Base-by-base conservation (phyloP, 768 basidiomycete genomes). In the Collybia mongolica region DNA sequence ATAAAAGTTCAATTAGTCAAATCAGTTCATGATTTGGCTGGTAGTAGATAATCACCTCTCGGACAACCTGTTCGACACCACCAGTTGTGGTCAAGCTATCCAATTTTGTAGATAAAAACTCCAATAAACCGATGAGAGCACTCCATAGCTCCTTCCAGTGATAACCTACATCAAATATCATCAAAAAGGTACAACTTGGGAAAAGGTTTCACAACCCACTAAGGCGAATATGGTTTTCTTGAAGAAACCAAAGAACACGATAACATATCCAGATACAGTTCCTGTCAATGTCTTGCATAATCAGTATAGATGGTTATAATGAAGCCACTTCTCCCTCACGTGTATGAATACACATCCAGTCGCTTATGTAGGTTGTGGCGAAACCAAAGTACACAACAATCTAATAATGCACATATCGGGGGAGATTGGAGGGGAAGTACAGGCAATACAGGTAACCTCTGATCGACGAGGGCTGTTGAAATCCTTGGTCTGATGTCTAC, bases 341-440 rank as follows among this genome's bases (percentile, higher is more conserved):
- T 65, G 56, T 85, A 86, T 5, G 77, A 76, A 23, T 72, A 67
- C 0, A 79, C 75, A 50, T 86, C 82, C 4, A 88, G 65, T 23
- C 71, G 75, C 56, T 77, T 84, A 49, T 86, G 82, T 24, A 88
- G 65, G 59, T 86, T 87, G 55, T 89, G 86, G 15, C 83, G 79
- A 22, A 87, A 63, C 84, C 84, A 88, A 12, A 88, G 69, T 5
- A 84, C 72, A 55, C 81, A 84, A 49, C 82, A 86, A 60, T 88
- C 85, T n/a, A 88, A 59, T 19, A 88, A 48, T 2, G 83, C 77
- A 56, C 82, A 83, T 20, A 84, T 53, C 1, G 77, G 76, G 1
- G 81, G 71, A 44, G 76, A 69, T 7, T 71, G 65, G 4, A 70
- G 48, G 1, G 63, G 59, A 6, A 71, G 59, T 9, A 62, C 48